phyloP scores from a whole-genome alignment of 306 rosid genomes.

The Corylus americana region DNA sequence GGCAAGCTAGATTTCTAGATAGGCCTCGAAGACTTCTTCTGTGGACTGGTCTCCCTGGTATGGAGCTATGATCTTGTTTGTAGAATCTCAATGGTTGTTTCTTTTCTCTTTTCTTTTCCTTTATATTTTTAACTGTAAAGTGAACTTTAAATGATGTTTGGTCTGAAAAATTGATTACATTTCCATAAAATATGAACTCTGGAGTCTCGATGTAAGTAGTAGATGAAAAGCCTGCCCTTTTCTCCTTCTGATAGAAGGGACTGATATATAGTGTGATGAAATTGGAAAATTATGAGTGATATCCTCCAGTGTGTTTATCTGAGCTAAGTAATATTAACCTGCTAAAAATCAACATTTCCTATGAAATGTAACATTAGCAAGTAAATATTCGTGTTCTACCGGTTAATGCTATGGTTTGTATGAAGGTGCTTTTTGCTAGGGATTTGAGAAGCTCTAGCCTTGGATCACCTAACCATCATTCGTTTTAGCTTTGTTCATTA shows the following conservation, averaged over 20 bases:
- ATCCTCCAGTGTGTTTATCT: too few relatives aligned
- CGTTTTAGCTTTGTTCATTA: too few relatives aligned
- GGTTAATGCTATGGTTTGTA: too few relatives aligned
- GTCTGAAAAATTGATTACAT: neutral
- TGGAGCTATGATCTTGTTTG: constrained; percentile 18
- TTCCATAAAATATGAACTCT: neutral
- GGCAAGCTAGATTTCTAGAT: constrained; percentile 97
- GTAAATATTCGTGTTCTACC: too few relatives aligned
- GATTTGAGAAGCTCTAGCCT: too few relatives aligned
- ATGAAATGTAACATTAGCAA: too few relatives aligned
- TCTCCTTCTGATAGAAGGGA: neutral
- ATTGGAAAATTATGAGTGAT: too few relatives aligned
- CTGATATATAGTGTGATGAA: neutral
- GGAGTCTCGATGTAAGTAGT: neutral
- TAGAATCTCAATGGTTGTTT: neutral
- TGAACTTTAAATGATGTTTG: neutral
- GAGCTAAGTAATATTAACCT: too few relatives aligned
- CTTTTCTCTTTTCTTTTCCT: neutral
- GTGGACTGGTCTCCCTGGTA: constrained; percentile 59
- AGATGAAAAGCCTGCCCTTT: neutral
- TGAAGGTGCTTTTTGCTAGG: too few relatives aligned
- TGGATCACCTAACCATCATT: too few relatives aligned
- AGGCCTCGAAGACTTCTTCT: constrained; percentile 80
- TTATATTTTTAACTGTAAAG: constrained; percentile 3
- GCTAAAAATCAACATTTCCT: too few relatives aligned